These are phyloP conservation scores for Beauveria sp. DNA, from an alignment of 2,329 filamentous ascomycete genomes.

Conservation along the genomic window DNA sequence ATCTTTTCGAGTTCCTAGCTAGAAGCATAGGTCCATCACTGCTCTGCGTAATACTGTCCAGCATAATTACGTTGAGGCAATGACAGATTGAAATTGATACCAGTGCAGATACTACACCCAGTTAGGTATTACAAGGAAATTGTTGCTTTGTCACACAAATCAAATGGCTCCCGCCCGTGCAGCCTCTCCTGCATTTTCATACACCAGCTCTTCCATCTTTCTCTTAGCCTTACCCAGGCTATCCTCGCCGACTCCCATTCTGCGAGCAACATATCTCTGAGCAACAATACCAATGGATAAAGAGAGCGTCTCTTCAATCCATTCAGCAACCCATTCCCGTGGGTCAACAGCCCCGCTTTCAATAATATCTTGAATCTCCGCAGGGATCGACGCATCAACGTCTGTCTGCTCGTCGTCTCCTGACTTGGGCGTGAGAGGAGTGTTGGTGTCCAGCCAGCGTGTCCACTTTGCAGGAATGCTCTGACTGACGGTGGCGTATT, in stretches of 20 bases:
- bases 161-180: slow-evolving; percentile 50
- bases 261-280: slow-evolving; percentile 85
- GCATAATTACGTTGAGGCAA: neutral
- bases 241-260: slow-evolving; percentile 93
- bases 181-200: slow-evolving; percentile 51
- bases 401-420: slow-evolving; percentile 38
- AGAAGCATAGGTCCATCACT: no score
- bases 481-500: slow-evolving; percentile 78
- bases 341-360: slow-evolving; percentile 72
- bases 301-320: slow-evolving; percentile 81
- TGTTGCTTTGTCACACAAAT: slow-evolving; percentile 9
- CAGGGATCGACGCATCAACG: slow-evolving; percentile 46
- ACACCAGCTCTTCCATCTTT: slow-evolving; percentile 46
- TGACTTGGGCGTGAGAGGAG: slow-evolving; percentile 45
- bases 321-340: slow-evolving; percentile 94
- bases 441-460: slow-evolving; percentile 77
- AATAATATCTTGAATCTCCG: slow-evolving; percentile 82
- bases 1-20: no score
- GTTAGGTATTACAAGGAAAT: neutral
- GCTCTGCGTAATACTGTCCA: no score
- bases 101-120: slow-evolving; percentile 6
- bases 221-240: slow-evolving; percentile 55
- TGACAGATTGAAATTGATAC: neutral
- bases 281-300: slow-evolving; percentile 79
- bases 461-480: slow-evolving; percentile 78